Conservation (phyloP, 2,329 filamentous ascomycete genomes). For the Sclerotinia minor region DNA sequence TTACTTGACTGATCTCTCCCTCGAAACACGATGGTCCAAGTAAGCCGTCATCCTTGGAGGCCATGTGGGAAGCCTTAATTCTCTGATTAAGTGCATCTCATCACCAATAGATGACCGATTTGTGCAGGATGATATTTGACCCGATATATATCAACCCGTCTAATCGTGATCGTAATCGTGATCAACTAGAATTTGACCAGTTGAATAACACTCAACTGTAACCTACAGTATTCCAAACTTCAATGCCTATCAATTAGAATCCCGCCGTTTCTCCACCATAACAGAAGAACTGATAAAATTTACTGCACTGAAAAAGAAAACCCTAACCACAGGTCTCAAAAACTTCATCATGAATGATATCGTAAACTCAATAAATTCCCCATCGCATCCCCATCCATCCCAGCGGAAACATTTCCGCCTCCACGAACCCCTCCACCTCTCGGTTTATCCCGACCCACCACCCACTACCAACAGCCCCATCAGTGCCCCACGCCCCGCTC, state of each 20-base stretch:
- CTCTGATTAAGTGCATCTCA: too few relatives aligned
- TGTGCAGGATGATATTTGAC: not conserved
- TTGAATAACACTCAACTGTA: not conserved
- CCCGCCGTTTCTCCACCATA: too few relatives aligned
- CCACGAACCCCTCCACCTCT: not conserved
- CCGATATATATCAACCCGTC: not conserved
- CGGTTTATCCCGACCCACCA: not conserved
- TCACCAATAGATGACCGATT: not conserved
- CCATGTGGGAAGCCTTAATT: too few relatives aligned
- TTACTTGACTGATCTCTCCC: too few relatives aligned
- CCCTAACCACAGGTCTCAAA: not conserved
- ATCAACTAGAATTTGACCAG: not conserved
- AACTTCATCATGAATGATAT: not conserved
- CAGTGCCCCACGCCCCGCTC: not conserved
- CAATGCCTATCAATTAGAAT: not conserved
- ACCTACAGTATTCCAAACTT: not conserved
- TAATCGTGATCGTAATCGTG: not conserved
- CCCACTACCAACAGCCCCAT: not conserved
- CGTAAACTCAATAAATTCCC: too few relatives aligned
- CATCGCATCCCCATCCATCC: not conserved
- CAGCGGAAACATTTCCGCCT: constrained; percentile 10
- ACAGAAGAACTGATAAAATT: not conserved
- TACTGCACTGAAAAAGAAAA: not conserved
- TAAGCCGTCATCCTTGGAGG: too few relatives aligned
- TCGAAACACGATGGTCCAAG: too few relatives aligned